Evolutionary conservation across 2,329 filamentous ascomycete genomes (phyloP).

Genomic region (Colletotrichum abscissum): DNA sequence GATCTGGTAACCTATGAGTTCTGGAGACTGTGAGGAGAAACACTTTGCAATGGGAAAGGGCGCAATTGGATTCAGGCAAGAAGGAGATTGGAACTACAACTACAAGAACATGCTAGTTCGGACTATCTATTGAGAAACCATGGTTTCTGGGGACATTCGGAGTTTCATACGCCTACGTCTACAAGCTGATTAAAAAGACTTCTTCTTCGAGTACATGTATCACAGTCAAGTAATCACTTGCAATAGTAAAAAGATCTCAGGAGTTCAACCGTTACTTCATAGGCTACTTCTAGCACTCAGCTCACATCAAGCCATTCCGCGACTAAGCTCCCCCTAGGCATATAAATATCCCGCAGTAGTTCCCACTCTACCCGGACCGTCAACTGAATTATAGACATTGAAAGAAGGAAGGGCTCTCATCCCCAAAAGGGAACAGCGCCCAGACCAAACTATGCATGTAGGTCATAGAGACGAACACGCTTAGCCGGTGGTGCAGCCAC

Average conservation of each 20-base stretch:
- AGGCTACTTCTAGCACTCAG: neutral
- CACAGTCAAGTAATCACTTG: neutral
- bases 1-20: too few relatives aligned
- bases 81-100: too few relatives aligned
- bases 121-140: too few relatives aligned
- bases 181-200: too few relatives aligned
- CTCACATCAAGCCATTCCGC: neutral
- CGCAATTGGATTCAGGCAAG: too few relatives aligned
- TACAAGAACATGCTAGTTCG: too few relatives aligned
- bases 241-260: neutral
- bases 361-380: neutral
- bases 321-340: neutral
- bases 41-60: too few relatives aligned
- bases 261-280: neutral
- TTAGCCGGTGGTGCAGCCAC: slow-evolving; percentile 31
- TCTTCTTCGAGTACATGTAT: neutral
- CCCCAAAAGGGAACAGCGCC: neutral
- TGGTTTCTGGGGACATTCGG: too few relatives aligned
- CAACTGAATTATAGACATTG: neutral
- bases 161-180: too few relatives aligned
- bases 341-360: neutral
- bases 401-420: neutral
- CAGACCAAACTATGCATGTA: neutral
- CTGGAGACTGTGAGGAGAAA: too few relatives aligned
- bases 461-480: neutral